phyloP scores from a whole-genome alignment of 108 stramenopile species.

The Conticribra guillardii region DNA sequence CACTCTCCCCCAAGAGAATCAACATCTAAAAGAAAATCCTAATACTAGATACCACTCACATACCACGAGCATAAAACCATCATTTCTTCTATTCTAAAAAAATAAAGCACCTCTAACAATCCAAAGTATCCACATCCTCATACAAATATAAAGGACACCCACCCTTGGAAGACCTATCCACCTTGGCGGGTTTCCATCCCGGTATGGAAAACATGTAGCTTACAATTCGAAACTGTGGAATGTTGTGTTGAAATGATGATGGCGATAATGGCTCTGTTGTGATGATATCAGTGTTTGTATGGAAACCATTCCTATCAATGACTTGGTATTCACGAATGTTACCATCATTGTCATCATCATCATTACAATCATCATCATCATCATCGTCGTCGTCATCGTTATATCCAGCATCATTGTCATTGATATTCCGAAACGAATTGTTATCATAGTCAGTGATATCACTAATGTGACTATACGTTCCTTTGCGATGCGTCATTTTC shows the following conservation, averaged over 20 bases:
- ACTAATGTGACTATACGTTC: constrained; percentile 28
- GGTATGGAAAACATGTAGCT: constrained; percentile 77
- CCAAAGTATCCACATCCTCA: constrained; percentile 29
- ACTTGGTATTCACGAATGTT: constrained; percentile 12
- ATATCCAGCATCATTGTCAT: not conserved
- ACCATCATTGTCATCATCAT: not conserved
- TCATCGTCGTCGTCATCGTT: constrained; percentile 3
- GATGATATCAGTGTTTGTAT: not conserved
- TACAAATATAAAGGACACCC: constrained; percentile 65
- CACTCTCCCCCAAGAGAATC: no score
- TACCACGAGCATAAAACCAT: no score
- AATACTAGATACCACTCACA: no score
- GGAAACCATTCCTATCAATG: no score
- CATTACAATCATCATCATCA: not conserved
- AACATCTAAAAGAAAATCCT: no score
- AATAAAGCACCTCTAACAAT: not conserved
- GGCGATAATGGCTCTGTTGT: not conserved
- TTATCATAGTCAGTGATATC: constrained; percentile 34
- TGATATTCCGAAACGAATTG: not conserved
- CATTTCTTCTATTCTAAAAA: not conserved
- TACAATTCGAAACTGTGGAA: constrained; percentile 56
- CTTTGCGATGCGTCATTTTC: constrained; percentile 21
- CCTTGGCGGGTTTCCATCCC: constrained; percentile 64
- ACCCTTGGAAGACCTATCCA: constrained; percentile 56
- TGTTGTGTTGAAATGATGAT: not conserved